These are phyloP conservation scores for Hemileia vastatrix DNA, from an alignment of 1,284 basidiomycete species.

Conservation along the genomic window DNA sequence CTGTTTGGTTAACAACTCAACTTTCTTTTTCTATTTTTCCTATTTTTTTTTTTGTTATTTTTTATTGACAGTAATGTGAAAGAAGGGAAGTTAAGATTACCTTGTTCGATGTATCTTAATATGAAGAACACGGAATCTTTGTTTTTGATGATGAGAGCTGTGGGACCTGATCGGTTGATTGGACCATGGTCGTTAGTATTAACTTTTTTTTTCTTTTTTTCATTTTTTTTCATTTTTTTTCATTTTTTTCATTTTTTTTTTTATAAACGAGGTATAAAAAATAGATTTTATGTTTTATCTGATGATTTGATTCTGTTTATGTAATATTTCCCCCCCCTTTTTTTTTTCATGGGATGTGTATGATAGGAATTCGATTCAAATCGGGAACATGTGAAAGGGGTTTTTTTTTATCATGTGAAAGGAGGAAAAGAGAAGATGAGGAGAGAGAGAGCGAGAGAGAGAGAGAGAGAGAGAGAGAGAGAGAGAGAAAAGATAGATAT, in stretches of 20 bases:
- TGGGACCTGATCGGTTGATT: neutral
- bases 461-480: too few relatives aligned
- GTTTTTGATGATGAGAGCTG: slow-evolving; percentile 13
- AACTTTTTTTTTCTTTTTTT: neutral
- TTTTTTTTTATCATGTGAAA: too few relatives aligned
- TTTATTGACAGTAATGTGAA: slow-evolving; percentile 8
- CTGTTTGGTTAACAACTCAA: neutral
- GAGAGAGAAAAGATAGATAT: too few relatives aligned
- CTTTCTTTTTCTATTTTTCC: neutral
- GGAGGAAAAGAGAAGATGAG: too few relatives aligned
- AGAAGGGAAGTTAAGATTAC: slow-evolving; percentile 16
- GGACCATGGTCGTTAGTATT: slow-evolving; percentile 16
- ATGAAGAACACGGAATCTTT: neutral
- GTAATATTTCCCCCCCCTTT: too few relatives aligned
- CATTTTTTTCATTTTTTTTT: neutral
- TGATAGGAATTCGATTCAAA: too few relatives aligned
- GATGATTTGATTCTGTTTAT: too few relatives aligned
- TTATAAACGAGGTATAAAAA: neutral
- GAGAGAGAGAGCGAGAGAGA: too few relatives aligned
- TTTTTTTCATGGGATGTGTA: too few relatives aligned
- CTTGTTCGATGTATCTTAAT: neutral
- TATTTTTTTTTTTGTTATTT: neutral
- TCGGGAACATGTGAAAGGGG: too few relatives aligned
- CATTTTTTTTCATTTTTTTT: neutral
- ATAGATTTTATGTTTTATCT: too few relatives aligned